phyloP scores from a whole-genome alignment of 2,329 filamentous ascomycete species.

The Penicillium glabrum region DNA sequence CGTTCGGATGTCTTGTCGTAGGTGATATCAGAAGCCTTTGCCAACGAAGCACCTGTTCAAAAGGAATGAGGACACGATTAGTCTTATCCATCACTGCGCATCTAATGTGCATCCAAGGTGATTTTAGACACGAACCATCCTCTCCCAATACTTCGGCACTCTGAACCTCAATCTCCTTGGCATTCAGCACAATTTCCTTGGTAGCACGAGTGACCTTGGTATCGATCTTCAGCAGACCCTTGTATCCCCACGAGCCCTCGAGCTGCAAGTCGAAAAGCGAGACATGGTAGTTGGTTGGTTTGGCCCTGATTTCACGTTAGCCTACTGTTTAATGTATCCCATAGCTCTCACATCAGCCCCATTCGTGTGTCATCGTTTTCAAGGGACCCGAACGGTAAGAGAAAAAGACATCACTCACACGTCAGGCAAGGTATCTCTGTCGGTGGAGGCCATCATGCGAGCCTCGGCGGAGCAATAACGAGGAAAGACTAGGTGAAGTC shows the following conservation, averaged over 20 bases:
- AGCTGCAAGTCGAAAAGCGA: constrained; percentile 77
- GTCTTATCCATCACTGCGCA: background rate
- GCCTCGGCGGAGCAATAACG: constrained; percentile 44
- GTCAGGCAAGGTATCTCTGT: constrained; percentile 49
- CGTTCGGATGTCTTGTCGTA: constrained; percentile 86
- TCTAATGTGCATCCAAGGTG: background rate
- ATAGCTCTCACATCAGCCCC: background rate
- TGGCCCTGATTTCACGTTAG: constrained; percentile 55
- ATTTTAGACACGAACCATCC: constrained; percentile 31
- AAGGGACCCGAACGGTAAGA: background rate
- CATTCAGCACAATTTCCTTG: constrained; percentile 79
- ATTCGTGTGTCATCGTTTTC: background rate
- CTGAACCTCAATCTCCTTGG: constrained; percentile 77
- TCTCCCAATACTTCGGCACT: constrained; percentile 47
- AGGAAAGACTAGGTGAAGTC: constrained; percentile 16
- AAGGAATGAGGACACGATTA: background rate
- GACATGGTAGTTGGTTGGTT: constrained; percentile 82
- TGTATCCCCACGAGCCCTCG: constrained; percentile 72
- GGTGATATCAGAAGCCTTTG: constrained; percentile 64
- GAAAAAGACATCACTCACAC: constrained; percentile 32
- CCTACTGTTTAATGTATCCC: background rate
- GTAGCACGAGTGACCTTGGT: constrained; percentile 69
- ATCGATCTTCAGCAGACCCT: constrained; percentile 81
- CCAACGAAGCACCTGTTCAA: constrained; percentile 25
- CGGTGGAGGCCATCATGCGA: constrained; percentile 43